These are phyloP conservation scores for Avena insularis DNA, from an alignment of 176 grass and related monocot species.

Conservation along the genomic window DNA sequence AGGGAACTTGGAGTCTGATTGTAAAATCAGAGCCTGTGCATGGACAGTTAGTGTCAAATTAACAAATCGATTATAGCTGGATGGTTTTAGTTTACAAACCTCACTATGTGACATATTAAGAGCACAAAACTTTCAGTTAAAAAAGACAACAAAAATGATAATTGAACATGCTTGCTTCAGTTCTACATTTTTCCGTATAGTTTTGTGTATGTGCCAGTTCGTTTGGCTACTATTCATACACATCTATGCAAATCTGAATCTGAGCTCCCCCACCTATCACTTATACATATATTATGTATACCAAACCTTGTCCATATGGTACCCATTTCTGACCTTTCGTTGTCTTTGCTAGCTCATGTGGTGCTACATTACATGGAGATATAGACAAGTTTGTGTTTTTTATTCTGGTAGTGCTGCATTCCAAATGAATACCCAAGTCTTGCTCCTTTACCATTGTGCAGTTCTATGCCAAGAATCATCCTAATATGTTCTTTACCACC, in stretches of 20 bases:
- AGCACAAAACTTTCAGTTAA: neutral
- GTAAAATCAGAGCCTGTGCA: neutral
- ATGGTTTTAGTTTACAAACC: neutral
- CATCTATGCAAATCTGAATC: slow-evolving; percentile 26
- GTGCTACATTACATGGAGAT: slow-evolving; percentile 27
- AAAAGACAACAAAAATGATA: neutral
- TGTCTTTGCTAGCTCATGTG: neutral
- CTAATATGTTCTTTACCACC: slow-evolving; percentile 28
- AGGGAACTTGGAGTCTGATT: slow-evolving; percentile 25
- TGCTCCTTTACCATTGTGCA: neutral
- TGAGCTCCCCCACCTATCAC: neutral
- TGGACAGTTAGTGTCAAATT: neutral
- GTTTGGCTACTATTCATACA: slow-evolving; percentile 4
- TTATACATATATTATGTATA: neutral
- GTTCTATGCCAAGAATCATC: neutral
- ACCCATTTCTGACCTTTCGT: neutral
- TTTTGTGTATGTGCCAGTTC: slow-evolving; percentile 28
- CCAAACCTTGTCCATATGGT: slow-evolving; percentile 7
- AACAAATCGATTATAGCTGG: slow-evolving; percentile 17
- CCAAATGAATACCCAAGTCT: slow-evolving; percentile 24
- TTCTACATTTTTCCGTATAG: neutral
- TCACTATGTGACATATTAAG: neutral
- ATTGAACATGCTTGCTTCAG: neutral
- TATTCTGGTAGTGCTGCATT: slow-evolving; percentile 13
- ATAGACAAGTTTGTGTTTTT: slow-evolving; percentile 20